phyloP scores from a whole-genome alignment of 2,329 filamentous ascomycete genomes.

The Neofusicoccum ribis region DNA sequence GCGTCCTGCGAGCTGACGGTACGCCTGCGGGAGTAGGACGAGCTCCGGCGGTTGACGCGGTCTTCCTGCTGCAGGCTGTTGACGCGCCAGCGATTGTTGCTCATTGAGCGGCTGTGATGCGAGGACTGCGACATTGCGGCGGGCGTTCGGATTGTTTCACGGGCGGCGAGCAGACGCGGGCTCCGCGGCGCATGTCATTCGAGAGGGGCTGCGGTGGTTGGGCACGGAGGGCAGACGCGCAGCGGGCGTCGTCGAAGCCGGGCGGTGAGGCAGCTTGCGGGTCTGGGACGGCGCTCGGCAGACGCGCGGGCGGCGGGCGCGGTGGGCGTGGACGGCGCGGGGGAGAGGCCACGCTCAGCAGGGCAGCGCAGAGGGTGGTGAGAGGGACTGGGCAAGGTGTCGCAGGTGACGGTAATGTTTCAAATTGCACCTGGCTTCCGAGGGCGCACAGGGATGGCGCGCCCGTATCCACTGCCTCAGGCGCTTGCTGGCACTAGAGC shows the following conservation, averaged over 20 bases:
- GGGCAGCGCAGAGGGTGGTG: not conserved
- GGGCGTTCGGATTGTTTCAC: not conserved
- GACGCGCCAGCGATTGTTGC: conserved; percentile 37
- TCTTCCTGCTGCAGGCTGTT: conserved; percentile 46
- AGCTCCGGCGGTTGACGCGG: conserved; percentile 40
- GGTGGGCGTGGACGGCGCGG: not conserved
- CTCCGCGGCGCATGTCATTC: conserved; percentile 18
- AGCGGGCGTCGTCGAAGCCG: conserved; percentile 1
- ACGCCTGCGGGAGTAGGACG: conserved; percentile 37
- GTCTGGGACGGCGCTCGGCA: not conserved
- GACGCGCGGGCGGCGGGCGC: not conserved
- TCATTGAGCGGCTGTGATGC: conserved; percentile 19
- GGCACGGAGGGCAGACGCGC: conserved; percentile 12
- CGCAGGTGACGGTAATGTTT: conserved; percentile 16
- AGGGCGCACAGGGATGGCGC: conserved; percentile 15
- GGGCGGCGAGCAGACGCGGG: not conserved
- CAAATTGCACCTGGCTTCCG: conserved; percentile 18
- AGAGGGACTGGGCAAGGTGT: conserved; percentile 10
- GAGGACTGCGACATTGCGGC: conserved; percentile 17
- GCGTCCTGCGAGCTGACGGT: conserved; percentile 67
- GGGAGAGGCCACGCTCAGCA: not conserved
- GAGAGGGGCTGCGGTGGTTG: conserved; percentile 13
- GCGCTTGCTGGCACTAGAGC: conserved; percentile 8
- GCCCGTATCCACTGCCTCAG: conserved; percentile 16
- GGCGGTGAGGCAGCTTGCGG: conserved; percentile 14